Evolutionary conservation across 495 filamentous ascomycete genomes (phyloP).

Genomic region (Aspergillus ellipticus): DNA sequence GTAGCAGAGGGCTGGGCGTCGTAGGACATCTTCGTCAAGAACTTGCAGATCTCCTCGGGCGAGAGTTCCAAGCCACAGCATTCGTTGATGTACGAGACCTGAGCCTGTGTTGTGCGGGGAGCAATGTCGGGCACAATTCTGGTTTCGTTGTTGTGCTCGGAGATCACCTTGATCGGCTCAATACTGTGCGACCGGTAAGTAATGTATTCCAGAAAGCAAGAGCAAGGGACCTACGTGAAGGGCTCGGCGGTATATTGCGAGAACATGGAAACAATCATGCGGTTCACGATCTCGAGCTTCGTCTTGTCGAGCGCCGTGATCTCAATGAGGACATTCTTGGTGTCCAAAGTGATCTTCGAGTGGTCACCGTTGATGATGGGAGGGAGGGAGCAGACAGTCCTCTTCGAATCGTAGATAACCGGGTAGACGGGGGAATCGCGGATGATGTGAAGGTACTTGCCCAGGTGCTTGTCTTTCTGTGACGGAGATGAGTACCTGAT

Average conservation of each 20-base stretch:
- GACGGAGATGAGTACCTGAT: conserved; percentile 10
- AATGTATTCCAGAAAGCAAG: neutral
- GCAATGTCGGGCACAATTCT: conserved; percentile 75
- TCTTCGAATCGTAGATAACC: conserved; percentile 89
- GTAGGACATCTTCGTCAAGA: conserved; percentile 84
- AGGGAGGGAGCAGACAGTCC: conserved; percentile 85
- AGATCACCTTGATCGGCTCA: conserved; percentile 87
- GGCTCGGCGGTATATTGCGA: conserved; percentile 81
- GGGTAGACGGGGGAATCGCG: conserved; percentile 91
- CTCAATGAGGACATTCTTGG: conserved; percentile 92
- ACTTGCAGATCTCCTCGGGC: conserved; percentile 64
- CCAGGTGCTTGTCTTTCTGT: conserved; percentile 77
- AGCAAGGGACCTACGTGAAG: conserved; percentile 60
- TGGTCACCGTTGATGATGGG: conserved; percentile 97
- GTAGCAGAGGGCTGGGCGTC: conserved; percentile 64
- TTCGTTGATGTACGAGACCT: conserved; percentile 86
- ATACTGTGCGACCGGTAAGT: conserved; percentile 41
- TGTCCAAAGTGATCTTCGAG: conserved; percentile 89
- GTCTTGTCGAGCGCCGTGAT: conserved; percentile 96
- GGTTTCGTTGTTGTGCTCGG: conserved; percentile 81
- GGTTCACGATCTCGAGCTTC: conserved; percentile 92
- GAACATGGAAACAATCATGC: conserved; percentile 97
- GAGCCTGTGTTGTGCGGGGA: conserved; percentile 71
- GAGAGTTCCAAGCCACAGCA: conserved; percentile 79
- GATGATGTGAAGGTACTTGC: conserved; percentile 86